Conservation (phyloP, 345 rosid genomes). For the Corchorus olitorius region DNA sequence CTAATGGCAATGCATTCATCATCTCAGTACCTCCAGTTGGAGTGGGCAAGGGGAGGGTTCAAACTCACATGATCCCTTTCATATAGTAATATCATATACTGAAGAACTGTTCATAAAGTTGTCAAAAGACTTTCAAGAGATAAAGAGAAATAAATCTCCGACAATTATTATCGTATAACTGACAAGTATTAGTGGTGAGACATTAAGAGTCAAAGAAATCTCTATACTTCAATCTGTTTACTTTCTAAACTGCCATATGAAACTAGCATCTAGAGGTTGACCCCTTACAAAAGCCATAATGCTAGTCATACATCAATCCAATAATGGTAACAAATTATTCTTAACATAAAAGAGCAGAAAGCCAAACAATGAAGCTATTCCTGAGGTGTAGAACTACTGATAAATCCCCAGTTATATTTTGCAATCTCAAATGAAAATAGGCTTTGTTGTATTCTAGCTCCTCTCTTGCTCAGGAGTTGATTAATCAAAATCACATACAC, state of each 20-base stretch:
- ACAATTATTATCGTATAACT: neutral
- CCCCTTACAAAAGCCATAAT: neutral
- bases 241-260: neutral
- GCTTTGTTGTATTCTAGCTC: neutral
- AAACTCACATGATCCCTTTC: neutral
- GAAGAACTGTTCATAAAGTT: neutral
- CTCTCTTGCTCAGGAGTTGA: neutral
- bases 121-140: neutral
- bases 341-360: neutral
- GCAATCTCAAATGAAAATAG: neutral
- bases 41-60: neutral
- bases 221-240: neutral
- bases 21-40: neutral
- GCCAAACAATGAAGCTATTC: neutral
- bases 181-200: neutral
- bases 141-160: neutral
- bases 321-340: neutral
- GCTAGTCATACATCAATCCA: neutral
- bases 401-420: neutral
- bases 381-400: neutral
- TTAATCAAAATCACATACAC: neutral
- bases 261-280: neutral
- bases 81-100: neutral
- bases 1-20: neutral
- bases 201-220: neutral